A percentile compares a stretch with the other conserved stretches of the same genome.
These are phyloP conservation scores for Begonia fuchsioides DNA, from an alignment of 306 rosid species.

Conservation along the genomic window DNA sequence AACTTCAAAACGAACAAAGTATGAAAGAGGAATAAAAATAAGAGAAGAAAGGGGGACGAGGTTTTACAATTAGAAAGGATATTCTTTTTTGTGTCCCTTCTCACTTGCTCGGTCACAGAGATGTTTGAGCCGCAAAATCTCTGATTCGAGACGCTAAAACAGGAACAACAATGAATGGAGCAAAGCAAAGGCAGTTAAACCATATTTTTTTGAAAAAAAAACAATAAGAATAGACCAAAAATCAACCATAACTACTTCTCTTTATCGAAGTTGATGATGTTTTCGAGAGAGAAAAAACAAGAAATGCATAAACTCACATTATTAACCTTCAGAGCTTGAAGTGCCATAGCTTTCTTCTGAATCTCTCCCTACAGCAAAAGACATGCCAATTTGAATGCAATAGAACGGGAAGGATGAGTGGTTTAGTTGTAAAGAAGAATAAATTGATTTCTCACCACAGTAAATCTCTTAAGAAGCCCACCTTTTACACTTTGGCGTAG, in stretches of 20 bases:
- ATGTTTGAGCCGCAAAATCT: slow-evolving; percentile 48
- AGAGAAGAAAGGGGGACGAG: too few species aligned
- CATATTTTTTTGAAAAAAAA: slow-evolving; percentile 9
- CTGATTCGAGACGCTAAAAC: slow-evolving; percentile 51
- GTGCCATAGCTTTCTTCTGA: slow-evolving; percentile 49
- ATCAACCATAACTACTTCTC: too few species aligned
- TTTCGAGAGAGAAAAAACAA: background rate
- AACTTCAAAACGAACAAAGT: background rate
- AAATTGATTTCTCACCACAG: slow-evolving; percentile 51
- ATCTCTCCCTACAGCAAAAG: slow-evolving; percentile 60
- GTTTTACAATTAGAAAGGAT: too few species aligned
- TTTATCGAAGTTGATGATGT: background rate
- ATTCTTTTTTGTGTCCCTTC: slow-evolving; percentile 78
- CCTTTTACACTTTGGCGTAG: slow-evolving; percentile 57
- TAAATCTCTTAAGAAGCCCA: slow-evolving; percentile 63
- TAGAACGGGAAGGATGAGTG: background rate
- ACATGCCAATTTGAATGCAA: slow-evolving; percentile 15
- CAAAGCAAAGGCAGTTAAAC: background rate
- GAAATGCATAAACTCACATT: slow-evolving; percentile 38
- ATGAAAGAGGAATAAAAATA: slow-evolving; percentile 1
- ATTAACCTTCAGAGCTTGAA: slow-evolving; percentile 59
- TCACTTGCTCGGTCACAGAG: slow-evolving; percentile 85
- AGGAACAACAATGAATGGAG: too few species aligned
- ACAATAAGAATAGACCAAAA: slow-evolving; percentile 6
- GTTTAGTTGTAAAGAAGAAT: too few species aligned